A percentile compares a stretch with the other conserved stretches of the same genome.
These are phyloP conservation scores for Phellinidium pouzarii DNA, from an alignment of 1,284 basidiomycete species.

Conservation along the genomic window DNA sequence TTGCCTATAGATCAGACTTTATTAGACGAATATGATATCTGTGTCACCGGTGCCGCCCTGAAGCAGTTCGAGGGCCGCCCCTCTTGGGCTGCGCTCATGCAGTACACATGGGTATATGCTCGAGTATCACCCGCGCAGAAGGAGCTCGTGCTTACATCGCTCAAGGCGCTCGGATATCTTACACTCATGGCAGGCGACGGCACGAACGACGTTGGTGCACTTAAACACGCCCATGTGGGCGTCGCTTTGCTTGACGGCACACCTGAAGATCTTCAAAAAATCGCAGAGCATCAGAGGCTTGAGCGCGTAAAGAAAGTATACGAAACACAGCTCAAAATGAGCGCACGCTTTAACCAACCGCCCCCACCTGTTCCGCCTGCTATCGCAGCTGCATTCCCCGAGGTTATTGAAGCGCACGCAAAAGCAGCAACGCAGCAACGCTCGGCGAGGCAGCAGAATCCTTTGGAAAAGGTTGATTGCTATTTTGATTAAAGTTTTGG, in stretches of 20 bases:
- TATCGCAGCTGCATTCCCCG: constrained; percentile 80
- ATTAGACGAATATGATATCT: constrained; percentile 86
- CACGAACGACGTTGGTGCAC: constrained; percentile 93
- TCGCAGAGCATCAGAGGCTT: constrained; percentile 83
- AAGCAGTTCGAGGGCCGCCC: constrained; percentile 68
- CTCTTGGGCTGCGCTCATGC: constrained; percentile 73
- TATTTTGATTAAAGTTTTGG: not conserved
- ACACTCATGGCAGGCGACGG: constrained; percentile 97
- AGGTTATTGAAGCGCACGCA: constrained; percentile 86
- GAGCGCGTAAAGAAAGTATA: constrained; percentile 94
- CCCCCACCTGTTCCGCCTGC: constrained; percentile 85
- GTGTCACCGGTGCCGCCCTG: constrained; percentile 88
- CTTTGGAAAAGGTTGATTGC: constrained; percentile 75
- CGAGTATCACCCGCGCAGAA: constrained; percentile 95
- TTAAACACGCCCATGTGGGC: constrained; percentile 94
- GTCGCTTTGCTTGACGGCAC: constrained; percentile 90
- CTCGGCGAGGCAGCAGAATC: constrained; percentile 69
- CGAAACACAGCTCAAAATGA: constrained; percentile 87
- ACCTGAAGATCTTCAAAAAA: constrained; percentile 84
- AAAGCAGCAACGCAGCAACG: constrained; percentile 61
- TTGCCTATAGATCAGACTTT: constrained; percentile 72
- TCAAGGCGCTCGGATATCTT: constrained; percentile 81
- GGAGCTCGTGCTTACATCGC: constrained; percentile 84
- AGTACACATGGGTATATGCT: constrained; percentile 95
- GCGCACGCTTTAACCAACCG: constrained; percentile 81